A percentile compares a stretch with the other conserved stretches of the same genome.
Evolutionary conservation across 805 yeast species (phyloP).

Genomic region (Saccharomycopsis babjevae): DNA sequence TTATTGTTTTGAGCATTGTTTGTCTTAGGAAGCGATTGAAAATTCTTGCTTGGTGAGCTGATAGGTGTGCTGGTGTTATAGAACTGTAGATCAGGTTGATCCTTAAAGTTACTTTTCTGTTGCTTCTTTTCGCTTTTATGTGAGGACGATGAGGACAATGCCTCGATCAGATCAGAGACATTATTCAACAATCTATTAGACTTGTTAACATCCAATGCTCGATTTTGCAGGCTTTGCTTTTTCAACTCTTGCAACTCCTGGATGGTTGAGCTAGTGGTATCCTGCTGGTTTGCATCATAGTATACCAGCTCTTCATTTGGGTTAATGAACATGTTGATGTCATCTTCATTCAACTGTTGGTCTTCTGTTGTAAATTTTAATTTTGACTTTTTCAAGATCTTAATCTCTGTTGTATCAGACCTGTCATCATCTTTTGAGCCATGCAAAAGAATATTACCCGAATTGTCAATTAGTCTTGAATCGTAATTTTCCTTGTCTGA

Average conservation of each 20-base stretch:
- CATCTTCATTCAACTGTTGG: not conserved
- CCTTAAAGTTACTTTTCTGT: not conserved
- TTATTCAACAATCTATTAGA: not conserved
- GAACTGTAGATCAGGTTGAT: not conserved
- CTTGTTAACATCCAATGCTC: not conserved
- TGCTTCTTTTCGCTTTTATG: not conserved
- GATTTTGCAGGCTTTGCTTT: not conserved
- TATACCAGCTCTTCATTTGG: not conserved
- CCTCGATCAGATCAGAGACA: not conserved
- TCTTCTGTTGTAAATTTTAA: not conserved
- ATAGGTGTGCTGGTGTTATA: not conserved
- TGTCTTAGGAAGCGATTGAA: not conserved
- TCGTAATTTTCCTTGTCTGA: not conserved
- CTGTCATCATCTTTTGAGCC: not conserved
- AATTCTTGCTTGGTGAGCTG: not conserved
- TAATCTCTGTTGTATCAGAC: not conserved
- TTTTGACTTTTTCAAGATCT: not conserved
- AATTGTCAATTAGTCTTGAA: not conserved
- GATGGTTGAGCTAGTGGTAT: not conserved
- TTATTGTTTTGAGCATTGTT: not conserved
- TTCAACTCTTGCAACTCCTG: not conserved
- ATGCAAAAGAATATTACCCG: not conserved
- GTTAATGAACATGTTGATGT: not conserved
- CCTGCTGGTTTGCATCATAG: not conserved
- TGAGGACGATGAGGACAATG: not conserved